Evolutionary conservation across 345 rosid genomes (phyloP), one percentile per base, ranked within the genome.

Genomic region (Aquilaria yunnanensis): DNA sequence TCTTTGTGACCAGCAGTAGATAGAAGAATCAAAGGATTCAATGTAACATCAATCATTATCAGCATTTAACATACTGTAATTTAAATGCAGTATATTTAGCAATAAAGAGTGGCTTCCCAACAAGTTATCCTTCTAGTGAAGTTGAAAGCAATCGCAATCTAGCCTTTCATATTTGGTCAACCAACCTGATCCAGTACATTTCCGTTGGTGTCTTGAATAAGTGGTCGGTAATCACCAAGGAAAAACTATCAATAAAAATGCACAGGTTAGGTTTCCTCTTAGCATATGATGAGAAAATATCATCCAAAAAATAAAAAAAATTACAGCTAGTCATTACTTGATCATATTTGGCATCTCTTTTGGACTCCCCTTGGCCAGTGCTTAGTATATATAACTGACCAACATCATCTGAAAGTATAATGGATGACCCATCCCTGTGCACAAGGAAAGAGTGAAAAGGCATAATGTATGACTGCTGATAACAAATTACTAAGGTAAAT

Each of bases 351-450:
- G 99, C 96, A 64, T 90, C 96, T 68, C 74, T 81, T 74, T 91
- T 96, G 34, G 96, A 89, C 72, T 95, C 97, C 48, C 99, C 99
- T 80, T 95, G 96, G 75, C 97, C 99, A 41, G 99, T 95, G 81
- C 76, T 87, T 72, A 95, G 73, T 68, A 87, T 68, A 67, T 95
- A 87, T 59, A 91, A 74, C 69, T 95, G 99, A 59, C 99, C 99
- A 71, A 91, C 99, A 80, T 95, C 97, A 76, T 95, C 99, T 54
- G 99, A 95, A 72, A 95, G 99, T 76, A 89, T 83, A 65, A 95
- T 81, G 57, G 96, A 91, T 2, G 99, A 87, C 52, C 99, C 97
- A 69, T 95, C 99, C 93, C 97, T 95, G 67, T 60, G 68, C 62
- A 32, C 66, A 12, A 72, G 67, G 12, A 23, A 14, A 37, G 5